These are phyloP conservation scores for Beauveria brongniartii DNA, from an alignment of 2,329 filamentous ascomycete genomes.

Conservation along the genomic window DNA sequence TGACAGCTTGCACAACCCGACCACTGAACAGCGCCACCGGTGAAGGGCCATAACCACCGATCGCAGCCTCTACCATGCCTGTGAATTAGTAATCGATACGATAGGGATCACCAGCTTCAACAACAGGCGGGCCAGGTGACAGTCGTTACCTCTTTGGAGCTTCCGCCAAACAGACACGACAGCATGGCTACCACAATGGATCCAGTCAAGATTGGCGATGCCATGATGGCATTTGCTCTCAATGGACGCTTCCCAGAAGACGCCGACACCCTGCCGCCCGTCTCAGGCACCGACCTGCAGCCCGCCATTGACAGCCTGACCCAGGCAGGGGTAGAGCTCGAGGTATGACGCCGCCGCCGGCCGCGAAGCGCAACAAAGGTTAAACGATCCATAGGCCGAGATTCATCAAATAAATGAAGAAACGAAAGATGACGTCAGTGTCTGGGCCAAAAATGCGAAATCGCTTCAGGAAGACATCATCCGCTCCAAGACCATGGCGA, in stretches of 20 bases:
- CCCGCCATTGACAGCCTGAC: conserved; percentile 32
- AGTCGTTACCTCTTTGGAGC: neutral
- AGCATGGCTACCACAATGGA: conserved; percentile 24
- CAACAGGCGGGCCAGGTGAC: neutral
- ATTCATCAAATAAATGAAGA: conserved; percentile 70
- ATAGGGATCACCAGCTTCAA: neutral
- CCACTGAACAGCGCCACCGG: neutral
- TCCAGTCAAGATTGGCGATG: conserved; percentile 28
- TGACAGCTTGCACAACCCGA: conserved; percentile 5
- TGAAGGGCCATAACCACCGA: neutral
- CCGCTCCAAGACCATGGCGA: conserved; percentile 68
- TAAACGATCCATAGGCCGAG: conserved; percentile 36
- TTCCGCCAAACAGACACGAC: neutral
- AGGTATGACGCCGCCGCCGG: conserved; percentile 24
- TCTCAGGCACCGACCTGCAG: conserved; percentile 29
- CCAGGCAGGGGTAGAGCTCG: conserved; percentile 28
- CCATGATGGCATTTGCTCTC: conserved; percentile 32
- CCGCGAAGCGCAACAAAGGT: neutral
- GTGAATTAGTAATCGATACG: neutral
- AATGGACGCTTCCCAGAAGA: conserved; percentile 35
- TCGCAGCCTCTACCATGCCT: neutral
- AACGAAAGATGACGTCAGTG: conserved; percentile 69
- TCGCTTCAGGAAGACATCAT: conserved; percentile 80
- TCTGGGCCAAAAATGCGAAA: conserved; percentile 80
- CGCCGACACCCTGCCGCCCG: conserved; percentile 26